Base-by-base conservation (phyloP, 495 filamentous ascomycete genomes). In the Pyrenula aspistea region DNA sequence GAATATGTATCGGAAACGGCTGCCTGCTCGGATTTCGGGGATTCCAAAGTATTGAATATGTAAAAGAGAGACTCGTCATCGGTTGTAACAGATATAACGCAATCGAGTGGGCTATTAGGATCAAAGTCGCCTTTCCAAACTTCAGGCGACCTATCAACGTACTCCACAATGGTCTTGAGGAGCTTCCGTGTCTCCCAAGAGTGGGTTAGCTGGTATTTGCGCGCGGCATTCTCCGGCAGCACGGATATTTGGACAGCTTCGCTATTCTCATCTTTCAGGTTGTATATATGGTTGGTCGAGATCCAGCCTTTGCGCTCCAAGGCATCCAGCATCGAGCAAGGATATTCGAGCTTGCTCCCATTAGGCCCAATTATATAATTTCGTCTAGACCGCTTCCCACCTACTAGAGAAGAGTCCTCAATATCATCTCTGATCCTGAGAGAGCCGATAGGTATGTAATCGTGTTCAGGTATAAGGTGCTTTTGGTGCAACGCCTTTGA, bases 31-130 rank as follows among this genome's bases (percentile, higher is more conserved):
- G 89, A 87, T 1, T 75, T 62, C 0, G 92, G 92, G 10, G 90
- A 83, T 11, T 85, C 76, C 10, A 96, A 70, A 2, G 77, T 88
- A 70, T 96, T 97, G 72, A 94, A 97, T 59, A 95, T 80, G 57
- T 88, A 82, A 61, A 91, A 87, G 0, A 96, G 68, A 0, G 88
- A 89, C 12, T 80, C 68, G 42, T 82, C 71, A 3, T 84, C 74
- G 1, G 56, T 56, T 3, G 55, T 54, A 15, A 42, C 15, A 42
- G 31, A 42, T 42, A 42, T 8, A 42, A 42, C 8, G 31, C 4
- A 15, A 15, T 42, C 31, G 31, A 42, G 4, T 42, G 4, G 8
- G 15, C 8, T 8, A 8, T 42, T 4, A 42, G 31, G 31, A 23
- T 58, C 54, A 31, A 59, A 47, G n/a, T 53, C 47, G n/a, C 83